Percentiles rank a stretch among this genome's conserved stretches.
Conservation (phyloP, 2,329 filamentous ascomycete genomes). For the Simplicillium sp. region DNA sequence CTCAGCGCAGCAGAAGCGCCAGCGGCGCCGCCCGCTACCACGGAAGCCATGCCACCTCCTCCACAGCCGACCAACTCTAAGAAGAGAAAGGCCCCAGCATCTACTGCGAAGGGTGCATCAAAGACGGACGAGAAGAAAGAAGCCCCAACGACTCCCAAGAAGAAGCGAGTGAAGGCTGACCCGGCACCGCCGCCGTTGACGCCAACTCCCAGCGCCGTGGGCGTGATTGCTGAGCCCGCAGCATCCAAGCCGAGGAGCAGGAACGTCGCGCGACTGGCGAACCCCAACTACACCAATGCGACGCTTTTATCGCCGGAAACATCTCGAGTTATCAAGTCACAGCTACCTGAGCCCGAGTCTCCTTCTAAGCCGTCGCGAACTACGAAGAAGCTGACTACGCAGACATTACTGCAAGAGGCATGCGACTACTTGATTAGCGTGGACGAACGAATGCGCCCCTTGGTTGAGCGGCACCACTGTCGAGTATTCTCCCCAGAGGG, state of each 20-base stretch:
- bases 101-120: no score
- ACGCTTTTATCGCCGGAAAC: conserved; percentile 63
- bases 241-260: conserved; percentile 27
- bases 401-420: conserved; percentile 65
- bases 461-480: conserved; percentile 70
- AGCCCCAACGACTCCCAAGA: conserved; percentile 20
- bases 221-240: conserved; percentile 24
- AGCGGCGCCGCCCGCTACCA: conserved; percentile 3
- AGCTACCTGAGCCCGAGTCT: conserved; percentile 32
- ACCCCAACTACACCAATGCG: conserved; percentile 58
- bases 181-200: conserved; percentile 28
- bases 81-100: neutral
- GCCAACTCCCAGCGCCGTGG: conserved; percentile 35
- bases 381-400: conserved; percentile 44
- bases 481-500: conserved; percentile 72
- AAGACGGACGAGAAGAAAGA: conserved; percentile 3
- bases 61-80: conserved; percentile 9
- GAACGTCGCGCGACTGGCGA: conserved; percentile 45
- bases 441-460: conserved; percentile 60
- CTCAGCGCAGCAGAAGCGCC: conserved; percentile 22
- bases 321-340: conserved; percentile 49
- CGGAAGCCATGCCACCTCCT: conserved; percentile 11
- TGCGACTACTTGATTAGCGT: conserved; percentile 63
- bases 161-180: conserved; percentile 17
- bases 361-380: conserved; percentile 28